phyloP scores from a whole-genome alignment of 169 alveolate genomes.

The Eimeria tenella region DNA sequence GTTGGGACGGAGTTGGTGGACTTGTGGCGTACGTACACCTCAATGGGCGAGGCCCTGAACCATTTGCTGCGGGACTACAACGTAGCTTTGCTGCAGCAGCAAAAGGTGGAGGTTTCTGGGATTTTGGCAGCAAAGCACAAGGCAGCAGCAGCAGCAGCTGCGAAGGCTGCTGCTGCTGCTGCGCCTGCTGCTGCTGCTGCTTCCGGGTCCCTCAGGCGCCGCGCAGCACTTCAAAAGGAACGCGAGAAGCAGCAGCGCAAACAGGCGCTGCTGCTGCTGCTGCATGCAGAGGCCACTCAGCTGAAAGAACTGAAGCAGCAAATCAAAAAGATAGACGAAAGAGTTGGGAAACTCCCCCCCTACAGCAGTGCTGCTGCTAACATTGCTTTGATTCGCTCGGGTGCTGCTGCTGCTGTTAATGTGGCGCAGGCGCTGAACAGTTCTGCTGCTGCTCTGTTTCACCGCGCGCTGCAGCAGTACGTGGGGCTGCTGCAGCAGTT shows the following conservation, averaged over 20 bases:
- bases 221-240: conserved; percentile 7
- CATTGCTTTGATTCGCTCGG: background rate
- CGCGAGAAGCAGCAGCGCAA: background rate
- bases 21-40: conserved; percentile 53
- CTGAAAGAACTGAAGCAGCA: conserved; percentile 58
- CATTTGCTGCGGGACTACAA: conserved; percentile 74
- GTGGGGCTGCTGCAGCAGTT: no score
- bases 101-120: conserved; percentile 1
- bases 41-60: conserved; percentile 29
- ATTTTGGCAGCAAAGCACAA: conserved; percentile 11
- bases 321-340: background rate
- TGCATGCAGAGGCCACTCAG: conserved; percentile 12
- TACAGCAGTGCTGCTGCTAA: background rate
- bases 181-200: background rate
- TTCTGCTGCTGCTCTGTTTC: conserved; percentile 13
- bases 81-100: conserved; percentile 48
- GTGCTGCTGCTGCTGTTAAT: conserved; percentile 27
- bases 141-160: background rate
- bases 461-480: conserved; percentile 1
- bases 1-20: conserved; percentile 18
- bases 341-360: background rate
- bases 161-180: background rate
- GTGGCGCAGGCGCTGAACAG: conserved; percentile 31
- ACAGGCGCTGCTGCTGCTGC: background rate
- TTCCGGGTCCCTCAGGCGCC: background rate